A percentile compares a stretch with the other conserved stretches of the same genome.
Conservation (phyloP, 805 yeast genomes). For the Ogataea allantospora region DNA sequence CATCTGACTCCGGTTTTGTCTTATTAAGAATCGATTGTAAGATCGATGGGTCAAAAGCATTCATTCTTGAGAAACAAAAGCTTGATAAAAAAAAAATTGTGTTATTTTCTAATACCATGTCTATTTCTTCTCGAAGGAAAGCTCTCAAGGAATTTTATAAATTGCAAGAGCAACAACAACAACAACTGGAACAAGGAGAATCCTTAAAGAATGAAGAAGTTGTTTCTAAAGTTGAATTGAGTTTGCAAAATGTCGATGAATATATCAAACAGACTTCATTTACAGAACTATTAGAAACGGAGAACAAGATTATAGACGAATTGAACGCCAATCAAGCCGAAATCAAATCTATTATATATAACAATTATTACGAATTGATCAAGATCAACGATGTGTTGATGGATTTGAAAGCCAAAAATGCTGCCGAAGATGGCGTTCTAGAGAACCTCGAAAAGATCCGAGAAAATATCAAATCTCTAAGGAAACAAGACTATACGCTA, state of each 20-base stretch:
- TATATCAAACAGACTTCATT: conserved; percentile 33
- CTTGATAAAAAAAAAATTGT: background rate
- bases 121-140: conserved; percentile 31
- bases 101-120: background rate
- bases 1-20: conserved; percentile 12
- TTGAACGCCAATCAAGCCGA: conserved; percentile 55
- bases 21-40: conserved; percentile 23
- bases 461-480: conserved; percentile 20
- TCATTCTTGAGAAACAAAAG: conserved; percentile 2
- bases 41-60: conserved; percentile 22
- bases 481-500: conserved; percentile 15
- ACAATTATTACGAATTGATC: conserved; percentile 71
- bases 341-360: conserved; percentile 69
- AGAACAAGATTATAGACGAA: conserved; percentile 42
- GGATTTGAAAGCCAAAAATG: conserved; percentile 30
- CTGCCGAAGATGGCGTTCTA: conserved; percentile 21
- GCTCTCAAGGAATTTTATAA: conserved; percentile 44
- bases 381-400: conserved; percentile 58
- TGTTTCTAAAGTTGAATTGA: conserved; percentile 15
- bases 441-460: conserved; percentile 28
- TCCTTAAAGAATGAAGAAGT: conserved; percentile 1
- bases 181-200: conserved; percentile 19
- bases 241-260: conserved; percentile 33
- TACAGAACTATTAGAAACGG: conserved; percentile 33
- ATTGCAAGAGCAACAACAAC: conserved; percentile 31